Conservation (phyloP, 306 rosid genomes). For the Leucaena leucocephala region DNA sequence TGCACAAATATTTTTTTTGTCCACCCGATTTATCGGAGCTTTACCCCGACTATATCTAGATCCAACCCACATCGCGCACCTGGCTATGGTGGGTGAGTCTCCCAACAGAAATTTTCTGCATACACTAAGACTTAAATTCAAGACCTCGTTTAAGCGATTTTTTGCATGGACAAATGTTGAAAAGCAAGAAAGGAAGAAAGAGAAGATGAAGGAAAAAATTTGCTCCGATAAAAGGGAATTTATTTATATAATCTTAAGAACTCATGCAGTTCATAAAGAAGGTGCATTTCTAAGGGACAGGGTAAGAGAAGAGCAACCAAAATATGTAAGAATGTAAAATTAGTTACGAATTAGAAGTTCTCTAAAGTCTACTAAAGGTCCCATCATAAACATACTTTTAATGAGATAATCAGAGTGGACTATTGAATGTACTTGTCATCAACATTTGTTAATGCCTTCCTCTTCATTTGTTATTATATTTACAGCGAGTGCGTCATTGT, state of each 20-base stretch:
- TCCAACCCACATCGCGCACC: too few relatives aligned
- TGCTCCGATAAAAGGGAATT: not conserved
- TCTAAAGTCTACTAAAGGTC: not conserved
- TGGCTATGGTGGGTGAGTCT: too few relatives aligned
- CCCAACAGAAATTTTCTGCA: too few relatives aligned
- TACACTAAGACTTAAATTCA: too few relatives aligned
- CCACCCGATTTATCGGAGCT: too few relatives aligned
- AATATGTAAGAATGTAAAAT: slow-evolving; percentile 1
- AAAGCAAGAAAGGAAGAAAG: slow-evolving; percentile 1
- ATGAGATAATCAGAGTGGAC: not conserved
- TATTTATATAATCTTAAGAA: not conserved
- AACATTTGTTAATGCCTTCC: slow-evolving; percentile 65
- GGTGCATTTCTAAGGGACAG: not conserved
- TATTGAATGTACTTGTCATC: not conserved
- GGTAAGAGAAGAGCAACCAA: not conserved
- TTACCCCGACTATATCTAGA: too few relatives aligned
- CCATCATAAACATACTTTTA: not conserved
- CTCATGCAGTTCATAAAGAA: slow-evolving; percentile 22
- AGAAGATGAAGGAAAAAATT: not conserved
- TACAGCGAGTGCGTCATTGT: slow-evolving; percentile 93
- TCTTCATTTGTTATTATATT: slow-evolving; percentile 83
- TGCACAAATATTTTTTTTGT: too few relatives aligned
- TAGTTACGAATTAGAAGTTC: not conserved
- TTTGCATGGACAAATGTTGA: slow-evolving; percentile 3
- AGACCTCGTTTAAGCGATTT: too few relatives aligned